Base-by-base conservation (phyloP, 306 rosid species). In the Canavalia gladiata region DNA sequence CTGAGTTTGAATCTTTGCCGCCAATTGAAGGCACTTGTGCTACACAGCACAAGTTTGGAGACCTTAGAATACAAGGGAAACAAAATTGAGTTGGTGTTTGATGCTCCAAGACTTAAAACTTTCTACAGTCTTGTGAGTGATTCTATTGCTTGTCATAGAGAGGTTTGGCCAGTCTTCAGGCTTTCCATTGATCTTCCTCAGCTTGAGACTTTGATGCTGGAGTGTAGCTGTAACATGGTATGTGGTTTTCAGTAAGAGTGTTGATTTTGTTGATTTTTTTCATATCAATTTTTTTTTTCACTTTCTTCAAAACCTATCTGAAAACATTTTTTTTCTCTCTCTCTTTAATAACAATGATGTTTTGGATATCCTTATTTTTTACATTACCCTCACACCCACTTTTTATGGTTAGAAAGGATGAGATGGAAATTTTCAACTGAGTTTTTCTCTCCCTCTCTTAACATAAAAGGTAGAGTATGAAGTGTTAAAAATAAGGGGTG, bases 31-130 rank as follows among this genome's bases (percentile, higher is more conserved):
- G 62, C 35, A 9, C 74, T 83, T 34, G 67, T 42, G 78, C 18
- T 86, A 0, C 59, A 43, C 10, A 42, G 75, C 18, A 52, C 31
- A 3, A 83, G 25, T 45, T 33, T 83, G 25, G 89, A 83, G 50
- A 52, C 54, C 6, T 58, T 86, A 75, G 89, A 86, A 9, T 86
- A 83, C 33, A 63, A 25, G 1, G 89, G 89, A 10, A 2, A n/a
- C n/a, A 41, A 58, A 46, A 6, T 83, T 65, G 58, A 60, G 0
- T 42, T 83, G 34, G n/a, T 4, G 8, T 80, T 86, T 43, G 41
- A 80, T 34, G 18, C 83, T 0, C 87, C 87, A 1, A 71, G 1
- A 9, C 83, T 86, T 2, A 83, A 1, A 34, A 71, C 74, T 33
- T 57, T 70, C 47, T 63, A 31, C 45, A 68, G 50, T 65, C 64